A percentile compares a stretch with the other conserved stretches of the same genome.
These are phyloP conservation scores for Pseudoneurospora amorphoporcata DNA, from an alignment of 495 filamentous ascomycete species.

Conservation along the genomic window DNA sequence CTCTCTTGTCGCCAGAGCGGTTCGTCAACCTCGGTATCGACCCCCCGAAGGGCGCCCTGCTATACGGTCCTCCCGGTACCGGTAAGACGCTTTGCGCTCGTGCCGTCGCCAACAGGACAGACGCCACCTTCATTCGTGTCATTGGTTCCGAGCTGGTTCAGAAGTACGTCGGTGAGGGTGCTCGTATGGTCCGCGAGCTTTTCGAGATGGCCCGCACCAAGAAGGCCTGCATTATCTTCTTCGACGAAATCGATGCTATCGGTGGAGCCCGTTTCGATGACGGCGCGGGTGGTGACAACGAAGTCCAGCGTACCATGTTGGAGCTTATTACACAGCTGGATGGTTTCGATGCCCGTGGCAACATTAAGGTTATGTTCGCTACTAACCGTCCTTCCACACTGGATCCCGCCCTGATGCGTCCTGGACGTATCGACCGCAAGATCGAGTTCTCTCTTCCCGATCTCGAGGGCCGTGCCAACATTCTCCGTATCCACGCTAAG, in stretches of 20 bases:
- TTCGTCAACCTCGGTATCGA: slow-evolving; percentile 98
- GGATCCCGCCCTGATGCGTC: slow-evolving; percentile 92
- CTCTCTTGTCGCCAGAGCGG: slow-evolving; percentile 86
- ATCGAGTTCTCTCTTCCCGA: slow-evolving; percentile 97
- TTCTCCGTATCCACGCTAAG: slow-evolving; percentile 97
- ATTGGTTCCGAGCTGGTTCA: slow-evolving; percentile 96
- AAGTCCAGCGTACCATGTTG: slow-evolving; percentile 98
- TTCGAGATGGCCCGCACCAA: slow-evolving; percentile 99
- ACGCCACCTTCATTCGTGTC: slow-evolving; percentile 97
- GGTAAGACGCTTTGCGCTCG: slow-evolving; percentile 97
- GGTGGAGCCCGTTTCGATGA: slow-evolving; percentile 98
- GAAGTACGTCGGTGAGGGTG: slow-evolving; percentile 97
- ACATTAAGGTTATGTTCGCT: slow-evolving; percentile 99
- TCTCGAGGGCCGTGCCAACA: slow-evolving; percentile 92
- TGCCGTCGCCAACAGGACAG: slow-evolving; percentile 93
- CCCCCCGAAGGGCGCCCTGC: slow-evolving; percentile 90
- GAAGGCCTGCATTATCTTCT: slow-evolving; percentile 99
- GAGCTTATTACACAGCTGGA: slow-evolving; percentile 97
- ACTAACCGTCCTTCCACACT: slow-evolving; percentile 95
- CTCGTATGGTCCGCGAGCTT: slow-evolving; percentile 93
- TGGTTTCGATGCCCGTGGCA: slow-evolving; percentile 93
- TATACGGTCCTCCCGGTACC: slow-evolving; percentile 94
- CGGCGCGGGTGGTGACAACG: slow-evolving; percentile 94
- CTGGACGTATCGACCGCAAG: slow-evolving; percentile 95
- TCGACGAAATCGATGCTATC: slow-evolving; percentile 97